Percentiles rank a stretch among this genome's conserved stretches.
phyloP scores from a whole-genome alignment of 352 stramenopile genomes.

The Pythium sp. region DNA sequence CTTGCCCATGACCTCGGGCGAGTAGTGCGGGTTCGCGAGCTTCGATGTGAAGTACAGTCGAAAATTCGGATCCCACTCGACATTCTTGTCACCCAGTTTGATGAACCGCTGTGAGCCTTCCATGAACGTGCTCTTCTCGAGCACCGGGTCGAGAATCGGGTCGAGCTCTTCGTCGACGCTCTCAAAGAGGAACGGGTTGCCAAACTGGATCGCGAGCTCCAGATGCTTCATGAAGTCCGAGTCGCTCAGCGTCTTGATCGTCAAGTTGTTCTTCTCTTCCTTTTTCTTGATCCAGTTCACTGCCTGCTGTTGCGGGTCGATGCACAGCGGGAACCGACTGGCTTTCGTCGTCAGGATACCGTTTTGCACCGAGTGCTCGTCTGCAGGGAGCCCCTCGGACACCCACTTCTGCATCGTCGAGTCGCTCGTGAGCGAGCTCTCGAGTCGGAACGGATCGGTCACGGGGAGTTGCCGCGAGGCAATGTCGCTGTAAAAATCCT shows the following conservation, averaged over 20 bases:
- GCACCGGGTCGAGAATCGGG: conserved; percentile 92
- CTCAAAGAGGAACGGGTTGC: conserved; percentile 95
- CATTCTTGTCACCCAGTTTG: conserved; percentile 92
- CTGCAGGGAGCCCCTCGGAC: conserved; percentile 90
- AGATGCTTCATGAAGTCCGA: conserved; percentile 95
- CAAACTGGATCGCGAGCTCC: conserved; percentile 94
- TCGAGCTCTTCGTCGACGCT: conserved; percentile 94
- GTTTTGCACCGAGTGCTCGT: conserved; percentile 95
- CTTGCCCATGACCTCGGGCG: conserved; percentile 94
- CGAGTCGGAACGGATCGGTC: conserved; percentile 86
- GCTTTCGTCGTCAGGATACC: conserved; percentile 94
- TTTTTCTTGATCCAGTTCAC: conserved; percentile 97
- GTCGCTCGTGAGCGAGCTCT: conserved; percentile 91
- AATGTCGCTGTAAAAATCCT: conserved; percentile 88
- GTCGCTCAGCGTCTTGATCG: conserved; percentile 92
- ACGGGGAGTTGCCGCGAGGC: conserved; percentile 68
- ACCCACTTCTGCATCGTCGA: conserved; percentile 94
- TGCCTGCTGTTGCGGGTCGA: conserved; percentile 95
- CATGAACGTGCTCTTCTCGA: conserved; percentile 93
- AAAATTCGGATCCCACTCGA: conserved; percentile 94
- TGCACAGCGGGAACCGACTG: conserved; percentile 93
- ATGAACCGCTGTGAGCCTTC: conserved; percentile 90
- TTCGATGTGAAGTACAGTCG: conserved; percentile 94
- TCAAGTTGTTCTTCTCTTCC: conserved; percentile 91
- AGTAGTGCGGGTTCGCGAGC: conserved; percentile 93